Base-by-base conservation (phyloP, 345 rosid genomes). In the Eutrema heterophyllum region DNA sequence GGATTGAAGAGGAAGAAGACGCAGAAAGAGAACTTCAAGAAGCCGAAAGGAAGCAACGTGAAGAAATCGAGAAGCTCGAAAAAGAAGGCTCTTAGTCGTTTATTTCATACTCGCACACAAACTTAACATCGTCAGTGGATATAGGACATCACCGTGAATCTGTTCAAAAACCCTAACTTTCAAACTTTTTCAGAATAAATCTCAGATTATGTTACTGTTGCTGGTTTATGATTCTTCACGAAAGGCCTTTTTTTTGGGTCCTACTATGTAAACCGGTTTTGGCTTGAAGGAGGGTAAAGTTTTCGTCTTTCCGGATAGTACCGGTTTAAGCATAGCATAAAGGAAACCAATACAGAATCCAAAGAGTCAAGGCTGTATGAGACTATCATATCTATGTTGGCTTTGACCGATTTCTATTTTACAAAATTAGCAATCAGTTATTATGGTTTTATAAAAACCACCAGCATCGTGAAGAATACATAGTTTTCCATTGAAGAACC, bases 1-100 rank as follows among this genome's bases (percentile, higher is more conserved):
- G 82, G 54, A 87, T 88, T 21, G 99, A 95, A 80, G 97, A 92
- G 67, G 87, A 87, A 78, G 89, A 90, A 82, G 99, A 95, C 38
- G 96, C 86, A 0, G 85, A 88, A 71, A 83, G 80, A 75, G 89
- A 91, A 79, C 86, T 85, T 78, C 53, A 68, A 81, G 97, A 91
- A 81, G 92, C 93, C 0, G 96, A 90, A 83, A 81, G 79, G 74
- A 89, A 85, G 79, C 88, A 79, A 48, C 87, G 49, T 2, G 86
- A 89, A 81, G 91, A 88, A 80, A 60, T 83, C 5, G 87, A 89
- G 45, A 88, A 83, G 82, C 86, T 94, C 38, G 96, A 83, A 61
- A 84, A 82, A 74, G 81, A 46, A 21, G 80, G 82, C 73, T 75
- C 74, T 11, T 77, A 69, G 66, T 76, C 62, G 66, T 78, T 76